Evolutionary conservation across 2,329 filamentous ascomycete species (phyloP).

Genomic region (Xylariaceae sp.): DNA sequence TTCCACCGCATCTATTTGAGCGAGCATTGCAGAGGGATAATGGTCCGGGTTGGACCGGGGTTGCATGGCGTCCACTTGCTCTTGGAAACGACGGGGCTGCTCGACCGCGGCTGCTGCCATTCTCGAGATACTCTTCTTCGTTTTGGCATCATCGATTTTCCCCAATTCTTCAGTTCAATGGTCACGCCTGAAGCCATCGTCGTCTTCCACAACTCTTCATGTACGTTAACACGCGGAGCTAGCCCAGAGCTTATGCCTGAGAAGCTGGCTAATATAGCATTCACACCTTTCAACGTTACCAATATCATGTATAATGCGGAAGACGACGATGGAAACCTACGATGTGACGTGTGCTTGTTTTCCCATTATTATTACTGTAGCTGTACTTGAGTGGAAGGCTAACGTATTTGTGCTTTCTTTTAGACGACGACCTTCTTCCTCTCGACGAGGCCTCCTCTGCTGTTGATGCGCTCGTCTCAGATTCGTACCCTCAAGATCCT

Average conservation of each 20-base stretch:
- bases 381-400: slow-evolving; percentile 25
- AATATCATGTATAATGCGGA: slow-evolving; percentile 41
- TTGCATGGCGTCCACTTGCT: slow-evolving; percentile 36
- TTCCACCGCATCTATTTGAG: slow-evolving; percentile 40
- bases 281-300: slow-evolving; percentile 39
- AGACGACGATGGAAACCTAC: slow-evolving; percentile 58
- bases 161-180: slow-evolving; percentile 28
- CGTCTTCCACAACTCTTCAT: slow-evolving; percentile 59
- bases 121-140: slow-evolving; percentile 30
- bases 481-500: slow-evolving; percentile 34
- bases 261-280: slow-evolving; percentile 47
- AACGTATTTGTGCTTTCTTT: slow-evolving; percentile 38
- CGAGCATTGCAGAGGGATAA: slow-evolving; percentile 42
- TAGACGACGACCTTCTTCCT: slow-evolving; percentile 59
- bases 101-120: slow-evolving; percentile 28
- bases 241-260: slow-evolving; percentile 33
- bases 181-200: slow-evolving; percentile 61
- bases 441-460: slow-evolving; percentile 57
- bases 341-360: slow-evolving; percentile 42
- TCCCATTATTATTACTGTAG: slow-evolving; percentile 26
- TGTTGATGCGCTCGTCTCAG: slow-evolving; percentile 65
- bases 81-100: slow-evolving; percentile 33
- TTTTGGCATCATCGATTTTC: slow-evolving; percentile 25
- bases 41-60: slow-evolving; percentile 30
- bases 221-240: slow-evolving; percentile 58